Evolutionary conservation across 2,329 filamentous ascomycete genomes (phyloP).

Genomic region (Trichoderma sp.): DNA sequence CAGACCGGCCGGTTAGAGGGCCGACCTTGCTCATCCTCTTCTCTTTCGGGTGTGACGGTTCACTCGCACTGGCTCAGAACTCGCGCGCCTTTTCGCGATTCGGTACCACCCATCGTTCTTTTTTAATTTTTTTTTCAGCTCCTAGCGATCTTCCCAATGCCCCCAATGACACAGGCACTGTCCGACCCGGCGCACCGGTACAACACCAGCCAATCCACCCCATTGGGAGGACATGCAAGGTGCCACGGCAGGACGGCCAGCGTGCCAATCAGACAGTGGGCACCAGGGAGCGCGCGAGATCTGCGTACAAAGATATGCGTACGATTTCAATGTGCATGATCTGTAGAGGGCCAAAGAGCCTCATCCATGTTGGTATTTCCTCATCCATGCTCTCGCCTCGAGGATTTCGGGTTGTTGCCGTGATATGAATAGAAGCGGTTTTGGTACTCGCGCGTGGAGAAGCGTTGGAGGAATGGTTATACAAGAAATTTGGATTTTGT

Average conservation of each 20-base stretch:
- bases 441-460: background rate
- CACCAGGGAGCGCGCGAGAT: constrained; percentile 21
- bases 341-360: constrained; percentile 13
- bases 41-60: background rate
- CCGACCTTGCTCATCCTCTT: background rate
- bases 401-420: constrained; percentile 3
- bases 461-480: background rate
- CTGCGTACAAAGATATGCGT: constrained; percentile 20
- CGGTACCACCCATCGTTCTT: background rate
- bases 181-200: constrained; percentile 15
- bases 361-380: constrained; percentile 16
- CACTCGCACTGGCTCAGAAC: background rate
- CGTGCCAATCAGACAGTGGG: constrained; percentile 15
- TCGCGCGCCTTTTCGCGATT: background rate
- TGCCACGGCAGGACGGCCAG: constrained; percentile 18
- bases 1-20: background rate
- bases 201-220: constrained; percentile 13
- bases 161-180: constrained; percentile 2
- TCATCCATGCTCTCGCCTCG: constrained; percentile 16
- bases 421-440: constrained; percentile 13
- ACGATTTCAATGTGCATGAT: constrained; percentile 21
- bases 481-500: background rate
- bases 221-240: constrained; percentile 12
- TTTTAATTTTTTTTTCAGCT: constrained; percentile 7
- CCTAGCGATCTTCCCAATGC: background rate